Evolutionary conservation across 1,284 basidiomycete species (phyloP).

Genomic region (Moesziomyces sp.): DNA sequence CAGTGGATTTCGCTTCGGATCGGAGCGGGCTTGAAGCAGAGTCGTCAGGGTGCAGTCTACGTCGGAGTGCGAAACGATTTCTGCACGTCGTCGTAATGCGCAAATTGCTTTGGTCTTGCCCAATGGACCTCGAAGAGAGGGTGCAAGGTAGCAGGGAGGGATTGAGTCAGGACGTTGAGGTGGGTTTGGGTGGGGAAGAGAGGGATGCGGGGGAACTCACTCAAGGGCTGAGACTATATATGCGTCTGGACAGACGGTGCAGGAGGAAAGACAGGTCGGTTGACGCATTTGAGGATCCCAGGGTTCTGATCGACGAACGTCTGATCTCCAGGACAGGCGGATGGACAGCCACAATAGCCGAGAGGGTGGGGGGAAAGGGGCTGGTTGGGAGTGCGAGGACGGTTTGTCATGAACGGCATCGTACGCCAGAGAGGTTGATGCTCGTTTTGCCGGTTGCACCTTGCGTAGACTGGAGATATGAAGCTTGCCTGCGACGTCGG

Average conservation of each 20-base stretch:
- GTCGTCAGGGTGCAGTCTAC: not conserved
- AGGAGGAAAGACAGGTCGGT: not conserved
- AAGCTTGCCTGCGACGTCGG: not conserved
- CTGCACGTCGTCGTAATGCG: not conserved
- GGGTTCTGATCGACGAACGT: not conserved
- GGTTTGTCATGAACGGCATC: not conserved
- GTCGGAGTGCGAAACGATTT: not conserved
- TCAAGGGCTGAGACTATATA: not conserved
- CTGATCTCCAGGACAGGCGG: not conserved
- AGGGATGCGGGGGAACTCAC: not conserved
- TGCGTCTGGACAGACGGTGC: not conserved
- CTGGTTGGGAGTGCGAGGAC: not conserved
- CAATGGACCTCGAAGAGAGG: not conserved
- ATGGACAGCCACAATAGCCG: not conserved
- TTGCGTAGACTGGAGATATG: not conserved
- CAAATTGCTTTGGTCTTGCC: not conserved
- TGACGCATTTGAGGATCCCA: not conserved
- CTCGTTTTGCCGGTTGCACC: not conserved
- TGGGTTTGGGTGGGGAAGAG: not conserved
- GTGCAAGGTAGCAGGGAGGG: not conserved
- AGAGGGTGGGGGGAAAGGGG: not conserved
- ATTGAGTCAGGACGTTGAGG: not conserved
- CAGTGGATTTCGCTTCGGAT: not conserved
- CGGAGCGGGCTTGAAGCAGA: not conserved
- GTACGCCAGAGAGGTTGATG: not conserved